These are phyloP conservation scores for Cercospora zeae-maydis DNA, from an alignment of 2,329 filamentous ascomycete species.

Conservation along the genomic window DNA sequence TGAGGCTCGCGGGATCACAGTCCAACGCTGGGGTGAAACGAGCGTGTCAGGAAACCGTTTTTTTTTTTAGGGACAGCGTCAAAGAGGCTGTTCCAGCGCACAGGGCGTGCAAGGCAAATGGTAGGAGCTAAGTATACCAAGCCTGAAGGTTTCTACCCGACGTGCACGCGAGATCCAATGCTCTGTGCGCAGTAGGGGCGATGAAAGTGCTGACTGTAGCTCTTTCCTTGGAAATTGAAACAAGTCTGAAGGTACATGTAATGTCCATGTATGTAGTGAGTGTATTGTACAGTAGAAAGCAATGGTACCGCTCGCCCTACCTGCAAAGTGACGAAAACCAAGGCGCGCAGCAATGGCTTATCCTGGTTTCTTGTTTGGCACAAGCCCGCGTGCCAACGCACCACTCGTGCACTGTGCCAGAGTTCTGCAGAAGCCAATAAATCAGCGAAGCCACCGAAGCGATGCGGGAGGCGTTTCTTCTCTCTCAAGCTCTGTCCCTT, in stretches of 20 bases:
- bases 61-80: neutral
- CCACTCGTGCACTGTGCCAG: neutral
- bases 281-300: no score
- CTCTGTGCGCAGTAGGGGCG: neutral
- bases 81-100: neutral
- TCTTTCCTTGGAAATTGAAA: neutral
- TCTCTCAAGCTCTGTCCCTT: no score
- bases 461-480: slow-evolving; percentile 1
- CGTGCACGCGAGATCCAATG: neutral
- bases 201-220: neutral
- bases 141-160: neutral
- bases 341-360: slow-evolving; percentile 2
- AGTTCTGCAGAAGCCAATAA: slow-evolving; percentile 10
- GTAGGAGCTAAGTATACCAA: neutral
- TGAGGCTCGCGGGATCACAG: neutral
- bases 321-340: slow-evolving; percentile 8
- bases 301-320: no score
- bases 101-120: neutral
- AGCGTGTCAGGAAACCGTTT: neutral
- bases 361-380: slow-evolving; percentile 9
- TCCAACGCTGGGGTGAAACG: neutral
- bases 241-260: neutral
- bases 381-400: slow-evolving; percentile 6
- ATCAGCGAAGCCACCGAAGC: neutral
- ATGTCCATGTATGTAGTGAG: no score